A percentile compares a stretch with the other conserved stretches of the same genome.
phyloP scores from a whole-genome alignment of 495 filamentous ascomycete genomes.

The Trichodelitschia bisporula region DNA sequence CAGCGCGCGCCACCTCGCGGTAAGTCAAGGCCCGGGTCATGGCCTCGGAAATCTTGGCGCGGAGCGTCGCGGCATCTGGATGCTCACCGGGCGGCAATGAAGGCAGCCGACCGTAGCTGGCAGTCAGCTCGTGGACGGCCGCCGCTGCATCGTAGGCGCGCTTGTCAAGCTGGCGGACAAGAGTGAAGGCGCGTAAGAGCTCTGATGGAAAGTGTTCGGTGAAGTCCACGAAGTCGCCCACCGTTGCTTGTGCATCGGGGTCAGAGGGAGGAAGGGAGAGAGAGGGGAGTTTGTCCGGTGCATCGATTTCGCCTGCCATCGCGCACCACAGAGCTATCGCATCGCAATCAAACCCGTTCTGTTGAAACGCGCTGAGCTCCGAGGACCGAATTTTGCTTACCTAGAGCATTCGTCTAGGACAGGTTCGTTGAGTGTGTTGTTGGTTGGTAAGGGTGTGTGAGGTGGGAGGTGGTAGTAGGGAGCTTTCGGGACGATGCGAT shows the following conservation, averaged over 20 bases:
- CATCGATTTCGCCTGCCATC: too few relatives aligned
- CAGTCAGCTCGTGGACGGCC: slow-evolving; percentile 46
- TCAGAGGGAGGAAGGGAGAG: too few relatives aligned
- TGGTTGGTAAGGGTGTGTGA: too few relatives aligned
- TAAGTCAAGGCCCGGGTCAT: slow-evolving; percentile 50
- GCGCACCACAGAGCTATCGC: too few relatives aligned
- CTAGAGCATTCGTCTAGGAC: too few relatives aligned
- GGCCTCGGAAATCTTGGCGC: slow-evolving; percentile 48
- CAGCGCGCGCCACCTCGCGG: slow-evolving; percentile 54
- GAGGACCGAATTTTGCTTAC: too few relatives aligned
- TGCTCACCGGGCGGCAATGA: slow-evolving; percentile 3
- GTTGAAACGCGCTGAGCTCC: too few relatives aligned
- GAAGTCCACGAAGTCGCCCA: slow-evolving; percentile 83
- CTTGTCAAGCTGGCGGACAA: slow-evolving; percentile 63
- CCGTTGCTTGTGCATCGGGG: slow-evolving; percentile 80
- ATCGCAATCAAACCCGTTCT: too few relatives aligned
- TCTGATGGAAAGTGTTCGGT: slow-evolving; percentile 94
- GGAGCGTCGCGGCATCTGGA: slow-evolving; percentile 22
- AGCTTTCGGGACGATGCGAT: too few relatives aligned
- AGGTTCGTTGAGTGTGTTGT: too few relatives aligned
- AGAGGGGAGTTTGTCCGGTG: too few relatives aligned
- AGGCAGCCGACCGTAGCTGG: slow-evolving; percentile 47
- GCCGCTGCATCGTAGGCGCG: slow-evolving; percentile 39
- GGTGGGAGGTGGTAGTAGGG: too few relatives aligned
- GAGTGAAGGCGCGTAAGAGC: slow-evolving; percentile 66